phyloP scores from a whole-genome alignment of 2,329 filamentous ascomycete species.

The Aspergillus sp. region DNA sequence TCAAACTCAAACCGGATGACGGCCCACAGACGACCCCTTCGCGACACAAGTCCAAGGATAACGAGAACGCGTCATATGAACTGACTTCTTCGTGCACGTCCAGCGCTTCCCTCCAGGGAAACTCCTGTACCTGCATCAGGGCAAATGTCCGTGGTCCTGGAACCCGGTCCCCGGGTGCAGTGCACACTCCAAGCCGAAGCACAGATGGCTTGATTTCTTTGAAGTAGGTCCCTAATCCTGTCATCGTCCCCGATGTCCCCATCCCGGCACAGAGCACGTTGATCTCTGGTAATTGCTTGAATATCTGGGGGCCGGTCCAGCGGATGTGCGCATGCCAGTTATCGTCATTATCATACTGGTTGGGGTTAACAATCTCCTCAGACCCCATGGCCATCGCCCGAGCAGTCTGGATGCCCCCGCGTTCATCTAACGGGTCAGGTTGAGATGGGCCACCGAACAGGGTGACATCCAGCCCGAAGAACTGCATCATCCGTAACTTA shows the following conservation, averaged over 20 bases:
- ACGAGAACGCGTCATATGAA: slow-evolving; percentile 55
- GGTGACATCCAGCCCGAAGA: slow-evolving; percentile 61
- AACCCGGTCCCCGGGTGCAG: slow-evolving; percentile 58
- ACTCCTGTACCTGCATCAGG: slow-evolving; percentile 54
- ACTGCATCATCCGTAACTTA: slow-evolving; percentile 59
- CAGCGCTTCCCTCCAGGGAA: slow-evolving; percentile 60
- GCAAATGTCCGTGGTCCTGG: slow-evolving; percentile 60
- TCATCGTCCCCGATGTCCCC: slow-evolving; percentile 59
- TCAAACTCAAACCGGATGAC: slow-evolving; percentile 61
- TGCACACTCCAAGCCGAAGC: slow-evolving; percentile 53
- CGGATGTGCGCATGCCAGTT: slow-evolving; percentile 51
- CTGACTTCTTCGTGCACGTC: slow-evolving; percentile 60
- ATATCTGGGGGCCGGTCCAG: slow-evolving; percentile 63
- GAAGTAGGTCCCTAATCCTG: slow-evolving; percentile 55
- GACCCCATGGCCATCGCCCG: slow-evolving; percentile 46
- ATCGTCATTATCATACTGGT: slow-evolving; percentile 59
- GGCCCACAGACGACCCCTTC: slow-evolving; percentile 63
- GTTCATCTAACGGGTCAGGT: slow-evolving; percentile 56
- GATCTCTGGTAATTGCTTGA: slow-evolving; percentile 58
- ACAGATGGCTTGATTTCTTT: slow-evolving; percentile 49
- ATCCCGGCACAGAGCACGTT: slow-evolving; percentile 59
- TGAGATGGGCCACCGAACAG: slow-evolving; percentile 63
- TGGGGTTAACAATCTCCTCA: slow-evolving; percentile 53
- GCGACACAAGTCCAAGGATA: slow-evolving; percentile 58
- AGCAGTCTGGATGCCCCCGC: slow-evolving; percentile 57